Percentiles rank a stretch among this genome's conserved stretches.
phyloP scores from a whole-genome alignment of 2,329 filamentous ascomycete species.

The Basipetospora chlamydospora region DNA sequence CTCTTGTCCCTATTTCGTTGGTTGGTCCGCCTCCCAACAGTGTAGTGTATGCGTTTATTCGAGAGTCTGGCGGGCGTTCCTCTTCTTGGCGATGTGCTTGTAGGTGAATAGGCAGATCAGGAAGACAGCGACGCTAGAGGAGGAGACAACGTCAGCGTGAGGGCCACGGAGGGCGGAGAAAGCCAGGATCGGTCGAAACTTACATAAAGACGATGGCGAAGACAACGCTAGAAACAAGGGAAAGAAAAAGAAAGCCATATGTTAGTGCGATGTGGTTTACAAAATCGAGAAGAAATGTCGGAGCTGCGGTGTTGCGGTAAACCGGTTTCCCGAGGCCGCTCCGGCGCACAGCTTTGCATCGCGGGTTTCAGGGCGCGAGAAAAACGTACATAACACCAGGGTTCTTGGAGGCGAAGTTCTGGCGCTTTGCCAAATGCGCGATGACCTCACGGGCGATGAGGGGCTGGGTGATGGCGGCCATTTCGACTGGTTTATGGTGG shows the following conservation, averaged over 20 bases:
- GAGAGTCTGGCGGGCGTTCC: not conserved
- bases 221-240: too few species aligned
- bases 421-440: conserved; percentile 5
- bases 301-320: too few species aligned
- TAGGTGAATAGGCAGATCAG: not conserved
- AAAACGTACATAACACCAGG: conserved; percentile 6
- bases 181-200: not conserved
- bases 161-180: too few species aligned
- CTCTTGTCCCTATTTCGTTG: not conserved
- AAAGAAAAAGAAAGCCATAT: too few species aligned
- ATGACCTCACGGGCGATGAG: conserved; percentile 5
- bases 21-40: too few species aligned
- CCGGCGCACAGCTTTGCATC: too few species aligned
- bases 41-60: not conserved
- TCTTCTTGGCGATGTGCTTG: conserved; percentile 4
- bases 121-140: conserved; percentile 1
- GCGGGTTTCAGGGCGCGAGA: too few species aligned
- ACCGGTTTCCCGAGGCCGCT: too few species aligned
- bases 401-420: conserved; percentile 4
- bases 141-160: not conserved
- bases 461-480: conserved; percentile 20
- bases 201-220: conserved; percentile 6
- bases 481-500: conserved; percentile 11
- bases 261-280: too few species aligned
- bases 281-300: too few species aligned